Base-by-base conservation (phyloP, 768 basidiomycete species). In the Chiua virens region DNA sequence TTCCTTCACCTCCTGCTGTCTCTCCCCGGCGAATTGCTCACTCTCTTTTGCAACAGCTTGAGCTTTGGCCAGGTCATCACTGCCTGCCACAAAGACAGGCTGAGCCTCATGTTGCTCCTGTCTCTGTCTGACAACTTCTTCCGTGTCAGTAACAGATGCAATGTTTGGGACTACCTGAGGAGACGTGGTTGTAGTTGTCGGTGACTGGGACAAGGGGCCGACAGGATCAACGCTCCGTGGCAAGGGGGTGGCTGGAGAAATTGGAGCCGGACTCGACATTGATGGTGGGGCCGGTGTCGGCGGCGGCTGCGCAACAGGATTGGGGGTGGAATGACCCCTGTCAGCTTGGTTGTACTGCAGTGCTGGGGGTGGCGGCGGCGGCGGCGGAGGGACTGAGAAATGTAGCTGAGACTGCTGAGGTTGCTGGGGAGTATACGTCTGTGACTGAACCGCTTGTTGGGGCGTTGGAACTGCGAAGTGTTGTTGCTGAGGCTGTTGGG, bases 91-190 rank as follows among this genome's bases (percentile, higher is more conserved):
- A 42, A 17, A 3, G 14, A 45, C 18, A 43, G 38, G 23, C 14
- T 34, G 48, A 1, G 2, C 17, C 5, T 22, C 35, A 21, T 54
- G 50, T 41, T 36, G 45, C 34, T 52, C 79, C 30, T 64, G 63
- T 47, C 74, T 73, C 42, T 77, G 76, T 10, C 73, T 71, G 9
- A 65, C 66, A 28, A 68, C 73, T 41, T 28, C 64, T 35, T 63
- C 68, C 42, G 71, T 68, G 38, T 63, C 63, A 27, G 27, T 4
- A 43, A 10, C 22, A 34, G 30, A 21, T 23, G 21, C 17, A 17
- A 18, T 36, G 23, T 28, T 35, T 30, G 21, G n/a, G 8, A n/a
- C 28, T 38, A 53, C 46, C 27, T 49, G 58, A 5, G 65, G 50
- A 6, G 54, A 54, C 13, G 51, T 21, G 15, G 69, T 61, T 15